A percentile compares a stretch with the other conserved stretches of the same genome.
Evolutionary conservation across 179 eudicot genomes (phyloP).

Genomic region (Silene noctiflora): DNA sequence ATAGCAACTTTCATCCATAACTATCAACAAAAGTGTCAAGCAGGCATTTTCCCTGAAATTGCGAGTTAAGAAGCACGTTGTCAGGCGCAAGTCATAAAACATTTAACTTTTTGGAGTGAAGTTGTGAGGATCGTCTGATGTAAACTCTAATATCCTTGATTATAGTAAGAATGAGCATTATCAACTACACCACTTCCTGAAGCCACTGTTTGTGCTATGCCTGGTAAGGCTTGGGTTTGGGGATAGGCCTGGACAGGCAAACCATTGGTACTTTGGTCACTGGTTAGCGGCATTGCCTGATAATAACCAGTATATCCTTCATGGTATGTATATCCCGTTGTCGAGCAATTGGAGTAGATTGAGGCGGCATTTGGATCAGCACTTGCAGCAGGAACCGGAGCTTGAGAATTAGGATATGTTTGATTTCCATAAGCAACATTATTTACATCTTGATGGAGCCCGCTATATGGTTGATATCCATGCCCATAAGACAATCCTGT

Average conservation of each 20-base stretch:
- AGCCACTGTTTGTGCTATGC: background rate
- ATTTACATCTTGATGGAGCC: conserved; percentile 8
- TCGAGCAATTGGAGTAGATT: background rate
- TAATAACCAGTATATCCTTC: conserved; percentile 15
- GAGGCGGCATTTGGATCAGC: background rate
- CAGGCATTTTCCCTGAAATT: background rate
- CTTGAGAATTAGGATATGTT: conserved; percentile 17
- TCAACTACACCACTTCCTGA: background rate
- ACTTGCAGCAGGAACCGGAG: conserved; percentile 6
- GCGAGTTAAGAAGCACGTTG: background rate
- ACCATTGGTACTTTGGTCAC: background rate
- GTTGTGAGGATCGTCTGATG: background rate
- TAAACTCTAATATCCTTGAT: conserved; percentile 15
- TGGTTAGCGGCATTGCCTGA: conserved; percentile 2
- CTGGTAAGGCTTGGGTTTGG: conserved; percentile 9
- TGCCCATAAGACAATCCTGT: conserved; percentile 14
- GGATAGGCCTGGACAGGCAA: background rate
- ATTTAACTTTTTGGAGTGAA: background rate
- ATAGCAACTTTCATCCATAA: background rate
- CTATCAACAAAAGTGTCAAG: background rate
- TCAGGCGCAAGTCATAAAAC: background rate
- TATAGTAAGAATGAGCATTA: background rate
- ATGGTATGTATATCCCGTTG: conserved; percentile 7
- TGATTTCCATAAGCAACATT: conserved; percentile 17
- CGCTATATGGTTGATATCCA: conserved; percentile 24